Evolutionary conservation across 1,139 yeast genomes (phyloP), one percentile per base, ranked within the genome.

Genomic region (Pichia sp.): DNA sequence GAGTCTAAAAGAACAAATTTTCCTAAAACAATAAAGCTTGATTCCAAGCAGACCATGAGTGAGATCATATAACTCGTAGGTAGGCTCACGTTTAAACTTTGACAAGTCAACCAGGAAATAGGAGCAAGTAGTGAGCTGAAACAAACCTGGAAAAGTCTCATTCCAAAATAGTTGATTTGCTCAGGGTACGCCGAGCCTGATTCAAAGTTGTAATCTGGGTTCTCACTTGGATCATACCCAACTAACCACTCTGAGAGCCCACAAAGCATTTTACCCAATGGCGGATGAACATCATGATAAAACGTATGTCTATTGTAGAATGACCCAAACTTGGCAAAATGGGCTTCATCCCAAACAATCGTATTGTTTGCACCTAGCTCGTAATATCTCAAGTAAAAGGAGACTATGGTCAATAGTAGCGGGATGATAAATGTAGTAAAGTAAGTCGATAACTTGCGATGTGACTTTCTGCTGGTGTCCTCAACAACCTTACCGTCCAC

Each of bases 341-440:
- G 97, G 8, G 97, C 97, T 68, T 90, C 97, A 71, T 92, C 99
- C 99, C 99, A 93, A 8, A 91, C 85, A 10, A 95, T 97, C 44
- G 75, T 71, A 53, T 79, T 72, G 43, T 87, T 76, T 34, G 73
- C 75, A 55, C 84, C 87, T 53, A 93, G 87, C 40, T 77, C 76
- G 64, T 85, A 80, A 48, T 89, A 75, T 54, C 98, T 79, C 10
- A 91, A 77, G 60, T 79, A 79, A 14, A 87, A 80, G 1, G 95
- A 83, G 2, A 86, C 49, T 0, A 76, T 33, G 1, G 65, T 63
- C 67, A 83, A 72, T 40, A 81, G 47, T 6, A 84, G 61, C 20
- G 91, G 90, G 59, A 78, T 82, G 17, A 77, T 2, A 33, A 43
- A 55, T 14, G 36, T 38, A 29, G 43, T 46, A 12, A 55, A 38